Evolutionary conservation across 257 asterid genomes (phyloP).

Genomic region (Ocimum tenuiflorum): DNA sequence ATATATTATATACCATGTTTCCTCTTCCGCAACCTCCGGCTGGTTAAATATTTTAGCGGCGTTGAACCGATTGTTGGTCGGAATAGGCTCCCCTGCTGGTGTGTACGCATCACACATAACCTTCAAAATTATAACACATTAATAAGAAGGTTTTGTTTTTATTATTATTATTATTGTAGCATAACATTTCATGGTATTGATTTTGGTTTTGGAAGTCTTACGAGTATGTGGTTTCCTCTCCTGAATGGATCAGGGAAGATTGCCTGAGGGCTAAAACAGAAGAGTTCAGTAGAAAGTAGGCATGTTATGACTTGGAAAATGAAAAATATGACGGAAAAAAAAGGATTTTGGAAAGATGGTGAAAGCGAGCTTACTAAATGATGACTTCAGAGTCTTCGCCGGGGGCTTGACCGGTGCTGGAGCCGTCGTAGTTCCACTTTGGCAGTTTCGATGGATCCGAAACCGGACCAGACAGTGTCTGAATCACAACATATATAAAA

Average conservation of each 20-base stretch:
- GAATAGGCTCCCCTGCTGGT: conserved; percentile 52
- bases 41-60: conserved; percentile 44
- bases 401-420: conserved; percentile 51
- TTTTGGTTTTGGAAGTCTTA: conserved; percentile 13
- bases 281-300: not conserved
- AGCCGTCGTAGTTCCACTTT: conserved; percentile 52
- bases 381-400: conserved; percentile 58
- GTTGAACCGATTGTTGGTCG: conserved; percentile 43
- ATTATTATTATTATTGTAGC: no score
- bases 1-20: conserved; percentile 32
- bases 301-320: no score
- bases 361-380: conserved; percentile 25
- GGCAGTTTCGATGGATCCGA: conserved; percentile 48
- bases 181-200: no score
- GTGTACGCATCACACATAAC: conserved; percentile 52
- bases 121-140: not conserved
- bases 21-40: conserved; percentile 40
- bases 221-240: conserved; percentile 45
- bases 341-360: not conserved
- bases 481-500: conserved; percentile 1
- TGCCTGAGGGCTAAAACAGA: conserved; percentile 41
- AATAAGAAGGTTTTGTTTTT: no score
- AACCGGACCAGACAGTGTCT: conserved; percentile 43
- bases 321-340: no score
- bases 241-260: conserved; percentile 57